These are phyloP conservation scores for Coprinopsis strossmayeri DNA, from an alignment of 768 basidiomycete genomes.

Conservation along the genomic window DNA sequence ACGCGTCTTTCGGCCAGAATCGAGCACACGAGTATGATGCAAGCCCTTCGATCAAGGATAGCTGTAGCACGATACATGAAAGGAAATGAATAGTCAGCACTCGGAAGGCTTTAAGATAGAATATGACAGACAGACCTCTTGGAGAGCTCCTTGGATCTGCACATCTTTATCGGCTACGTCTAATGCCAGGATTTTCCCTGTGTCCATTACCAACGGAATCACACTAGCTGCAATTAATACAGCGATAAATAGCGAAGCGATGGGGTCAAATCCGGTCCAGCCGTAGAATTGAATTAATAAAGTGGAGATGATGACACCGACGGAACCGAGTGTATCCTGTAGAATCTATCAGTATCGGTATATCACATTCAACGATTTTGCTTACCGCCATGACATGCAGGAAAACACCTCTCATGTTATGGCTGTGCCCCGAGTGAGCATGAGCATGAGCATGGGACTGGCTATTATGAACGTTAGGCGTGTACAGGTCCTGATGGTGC, in stretches of 20 bases:
- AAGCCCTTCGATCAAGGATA: conserved; percentile 71
- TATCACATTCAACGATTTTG: too few species aligned
- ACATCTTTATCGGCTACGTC: conserved; percentile 67
- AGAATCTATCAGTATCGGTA: too few species aligned
- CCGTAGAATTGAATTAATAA: conserved; percentile 93
- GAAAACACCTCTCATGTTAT: conserved; percentile 99
- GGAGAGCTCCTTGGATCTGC: conserved; percentile 50
- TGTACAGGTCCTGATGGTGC: conserved; percentile 35
- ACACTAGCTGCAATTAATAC: conserved; percentile 93
- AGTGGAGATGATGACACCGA: conserved; percentile 97
- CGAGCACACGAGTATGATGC: conserved; percentile 73
- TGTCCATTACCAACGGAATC: conserved; percentile 90
- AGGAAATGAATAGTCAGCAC: background rate
- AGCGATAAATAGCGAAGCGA: conserved; percentile 95
- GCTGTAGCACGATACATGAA: conserved; percentile 45
- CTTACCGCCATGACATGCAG: conserved; percentile 92
- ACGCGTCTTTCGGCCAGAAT: conserved; percentile 95
- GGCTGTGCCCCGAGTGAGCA: conserved; percentile 68
- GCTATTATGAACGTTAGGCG: conserved; percentile 26
- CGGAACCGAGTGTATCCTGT: conserved; percentile 92
- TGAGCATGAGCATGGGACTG: conserved; percentile 38
- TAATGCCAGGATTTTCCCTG: conserved; percentile 79
- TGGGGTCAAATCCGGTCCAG: conserved; percentile 98
- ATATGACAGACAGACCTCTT: conserved; percentile 41
- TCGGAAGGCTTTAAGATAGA: too few species aligned